Evolutionary conservation across 352 stramenopile genomes (phyloP), one percentile per base, ranked within the genome.

Genomic region (Globisporangium sylvaticum): DNA sequence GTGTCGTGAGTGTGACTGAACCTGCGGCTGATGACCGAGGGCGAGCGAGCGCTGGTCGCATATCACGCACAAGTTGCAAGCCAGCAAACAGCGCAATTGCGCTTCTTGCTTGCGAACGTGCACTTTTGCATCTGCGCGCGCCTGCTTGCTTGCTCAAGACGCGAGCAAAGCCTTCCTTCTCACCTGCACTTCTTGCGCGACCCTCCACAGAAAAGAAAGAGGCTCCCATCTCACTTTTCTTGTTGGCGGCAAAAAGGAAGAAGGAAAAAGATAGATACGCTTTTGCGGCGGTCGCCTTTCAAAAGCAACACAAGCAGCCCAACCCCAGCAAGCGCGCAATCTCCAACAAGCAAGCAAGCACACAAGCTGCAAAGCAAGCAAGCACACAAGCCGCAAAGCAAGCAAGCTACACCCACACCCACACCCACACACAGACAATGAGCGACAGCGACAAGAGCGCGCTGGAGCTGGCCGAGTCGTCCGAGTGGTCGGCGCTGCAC

Each of bases 391-490:
- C 29, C 29, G 29, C 29, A 32, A 25, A 63, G 12, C 22, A 54
- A 20, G 22, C 31, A n/a, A 14, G 12, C 24, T 50, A 22, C 5
- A 2, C 59, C 4, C 14, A 20, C 37, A 44, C 18, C 37, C 6
- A 32, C 44, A 62, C 57, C 34, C 31, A n/a, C 37, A 24, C 31
- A 52, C 37, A 42, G n/a, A 37, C 3, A n/a, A 66, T 66, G 61
- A 62, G 53, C 54, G 42, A 63, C 22, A 5, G 48, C 44, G 58
- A 65, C 58, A 65, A 84, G 70, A 79, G 81, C 42, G 87, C 84
- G 58, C 79, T 94, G 20, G 84, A 84, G 70, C 73, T 94, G 42
- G 87, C 87, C 67, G 87, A 94, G 71, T 80, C 75, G 39, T 85
- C 77, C 56, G 78, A 86, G 34, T 94, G 87, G 87, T 74, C 72